Conservation (phyloP, 768 basidiomycete species). For the Nevesoporus exiguus region DNA sequence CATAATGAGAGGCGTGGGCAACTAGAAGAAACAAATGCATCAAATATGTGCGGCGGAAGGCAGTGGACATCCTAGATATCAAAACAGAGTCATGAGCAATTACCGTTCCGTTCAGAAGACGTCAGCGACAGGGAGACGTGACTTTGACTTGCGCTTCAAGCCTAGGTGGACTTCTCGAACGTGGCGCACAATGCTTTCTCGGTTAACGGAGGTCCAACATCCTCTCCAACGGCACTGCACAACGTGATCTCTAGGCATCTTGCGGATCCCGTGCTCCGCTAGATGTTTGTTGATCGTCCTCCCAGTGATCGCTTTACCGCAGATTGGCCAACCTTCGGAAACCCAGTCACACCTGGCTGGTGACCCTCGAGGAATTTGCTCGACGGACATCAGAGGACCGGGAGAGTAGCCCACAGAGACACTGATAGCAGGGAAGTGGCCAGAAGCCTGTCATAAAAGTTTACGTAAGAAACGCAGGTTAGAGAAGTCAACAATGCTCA, state of each 20-base stretch:
- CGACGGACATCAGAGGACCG: neutral
- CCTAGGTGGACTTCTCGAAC: constrained; percentile 16
- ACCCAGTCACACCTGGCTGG: constrained; percentile 3
- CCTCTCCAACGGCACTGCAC: constrained; percentile 9
- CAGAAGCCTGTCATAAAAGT: neutral
- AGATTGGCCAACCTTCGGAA: neutral
- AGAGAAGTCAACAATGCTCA: neutral
- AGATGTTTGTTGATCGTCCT: constrained; percentile 8
- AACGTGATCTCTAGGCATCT: neutral
- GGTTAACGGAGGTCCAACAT: neutral
- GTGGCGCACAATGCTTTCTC: constrained; percentile 10
- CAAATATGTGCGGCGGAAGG: neutral
- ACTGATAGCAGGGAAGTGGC: neutral
- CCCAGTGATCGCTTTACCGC: neutral
- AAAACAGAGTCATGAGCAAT: neutral
- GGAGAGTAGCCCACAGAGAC: neutral
- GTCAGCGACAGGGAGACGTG: neutral
- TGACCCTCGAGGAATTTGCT: neutral
- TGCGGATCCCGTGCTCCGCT: constrained; percentile 5
- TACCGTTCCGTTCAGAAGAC: neutral
- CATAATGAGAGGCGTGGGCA: neutral
- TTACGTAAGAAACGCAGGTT: neutral
- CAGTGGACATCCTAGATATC: neutral
- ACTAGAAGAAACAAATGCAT: neutral
- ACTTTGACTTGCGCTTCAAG: constrained; percentile 4